Evolutionary conservation across 2,329 filamentous ascomycete species (phyloP).

Genomic region (Knufia fluminis): DNA sequence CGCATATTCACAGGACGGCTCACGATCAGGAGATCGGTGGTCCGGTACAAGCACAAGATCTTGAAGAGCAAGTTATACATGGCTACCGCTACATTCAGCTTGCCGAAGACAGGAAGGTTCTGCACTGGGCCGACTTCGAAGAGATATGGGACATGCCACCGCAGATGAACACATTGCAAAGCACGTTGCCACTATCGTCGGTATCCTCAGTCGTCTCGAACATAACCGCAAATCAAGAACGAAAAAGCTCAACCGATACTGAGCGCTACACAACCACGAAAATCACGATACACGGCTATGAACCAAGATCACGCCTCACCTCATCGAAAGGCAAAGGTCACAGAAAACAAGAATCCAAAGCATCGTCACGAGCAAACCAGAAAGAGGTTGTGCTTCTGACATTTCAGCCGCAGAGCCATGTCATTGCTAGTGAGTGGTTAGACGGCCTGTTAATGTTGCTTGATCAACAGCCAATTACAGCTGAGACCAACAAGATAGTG

Average conservation of each 20-base stretch:
- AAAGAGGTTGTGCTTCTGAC: conserved; percentile 69
- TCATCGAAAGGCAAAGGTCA: conserved; percentile 26
- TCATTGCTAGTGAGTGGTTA: conserved; percentile 87
- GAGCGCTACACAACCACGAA: conserved; percentile 56
- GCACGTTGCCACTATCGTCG: conserved; percentile 64
- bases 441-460: conserved; percentile 92
- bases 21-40: conserved; percentile 31
- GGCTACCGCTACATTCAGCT: conserved; percentile 77
- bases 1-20: conserved; percentile 42
- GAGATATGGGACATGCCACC: conserved; percentile 56
- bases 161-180: conserved; percentile 11
- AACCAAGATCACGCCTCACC: conserved; percentile 25
- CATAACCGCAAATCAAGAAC: conserved; percentile 49
- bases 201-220: conserved; percentile 94
- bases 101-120: conserved; percentile 79
- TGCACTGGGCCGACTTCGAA: conserved; percentile 84
- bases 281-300: conserved; percentile 80
- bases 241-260: conserved; percentile 33
- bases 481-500: conserved; percentile 85
- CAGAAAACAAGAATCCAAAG: conserved; percentile 24
- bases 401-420: conserved; percentile 72
- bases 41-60: conserved; percentile 6
- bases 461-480: conserved; percentile 91
- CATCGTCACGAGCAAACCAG: conserved; percentile 21
- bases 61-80: conserved; percentile 27